Conservation (phyloP, 306 rosid genomes). For the Prosopis cineraria region DNA sequence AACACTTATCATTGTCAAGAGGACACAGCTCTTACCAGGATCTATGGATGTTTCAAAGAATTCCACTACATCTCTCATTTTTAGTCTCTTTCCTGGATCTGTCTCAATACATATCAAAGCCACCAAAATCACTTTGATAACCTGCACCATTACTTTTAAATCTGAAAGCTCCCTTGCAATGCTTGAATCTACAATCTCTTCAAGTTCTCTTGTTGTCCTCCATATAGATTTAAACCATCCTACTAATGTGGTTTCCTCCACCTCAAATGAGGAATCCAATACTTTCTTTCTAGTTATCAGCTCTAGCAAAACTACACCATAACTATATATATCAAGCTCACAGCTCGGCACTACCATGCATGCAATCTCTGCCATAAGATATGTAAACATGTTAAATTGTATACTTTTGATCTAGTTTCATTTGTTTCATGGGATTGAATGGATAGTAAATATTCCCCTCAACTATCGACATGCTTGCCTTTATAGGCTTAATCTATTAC, state of each 20-base stretch:
- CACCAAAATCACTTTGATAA: neutral
- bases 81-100: neutral
- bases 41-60: neutral
- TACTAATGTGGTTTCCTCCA: neutral
- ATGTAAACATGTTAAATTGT: neutral
- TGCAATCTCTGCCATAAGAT: slow-evolving; percentile 47
- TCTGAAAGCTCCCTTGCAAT: neutral
- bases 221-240: neutral
- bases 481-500: neutral
- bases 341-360: slow-evolving; percentile 29
- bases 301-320: slow-evolving; percentile 47
- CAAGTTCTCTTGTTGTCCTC: neutral
- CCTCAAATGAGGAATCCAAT: slow-evolving; percentile 42
- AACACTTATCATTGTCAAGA: neutral
- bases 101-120: neutral
- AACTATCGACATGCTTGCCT: neutral
- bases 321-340: slow-evolving; percentile 57
- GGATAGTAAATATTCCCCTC: neutral
- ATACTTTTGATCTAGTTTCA: neutral
- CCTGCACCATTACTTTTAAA: neutral
- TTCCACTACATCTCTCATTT: neutral
- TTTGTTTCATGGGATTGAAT: neutral
- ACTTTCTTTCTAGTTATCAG: slow-evolving; percentile 45
- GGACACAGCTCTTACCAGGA: neutral
- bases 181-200: neutral